Evolutionary conservation across 2,329 filamentous ascomycete species (phyloP).

Genomic region (Penicillium sp.): DNA sequence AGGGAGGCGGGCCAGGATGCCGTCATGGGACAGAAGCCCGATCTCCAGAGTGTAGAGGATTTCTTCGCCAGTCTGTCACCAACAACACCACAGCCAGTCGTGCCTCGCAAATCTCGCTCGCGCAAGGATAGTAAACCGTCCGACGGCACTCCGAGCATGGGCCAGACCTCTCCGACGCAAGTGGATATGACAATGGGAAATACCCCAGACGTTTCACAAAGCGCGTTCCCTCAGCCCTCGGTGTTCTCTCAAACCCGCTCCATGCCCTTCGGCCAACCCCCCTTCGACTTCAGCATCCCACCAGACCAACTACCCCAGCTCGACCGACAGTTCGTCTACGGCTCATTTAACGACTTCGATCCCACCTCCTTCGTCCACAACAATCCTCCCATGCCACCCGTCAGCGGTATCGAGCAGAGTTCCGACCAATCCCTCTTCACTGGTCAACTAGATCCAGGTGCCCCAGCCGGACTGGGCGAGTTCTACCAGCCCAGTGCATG

Average conservation of each 20-base stretch:
- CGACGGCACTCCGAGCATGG: slow-evolving; percentile 21
- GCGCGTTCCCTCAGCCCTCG: slow-evolving; percentile 37
- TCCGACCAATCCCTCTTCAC: slow-evolving; percentile 32
- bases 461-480: slow-evolving; percentile 35
- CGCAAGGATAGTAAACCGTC: slow-evolving; percentile 28
- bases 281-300: slow-evolving; percentile 38
- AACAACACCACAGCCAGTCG: slow-evolving; percentile 47
- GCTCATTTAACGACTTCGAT: slow-evolving; percentile 60
- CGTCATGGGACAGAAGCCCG: slow-evolving; percentile 79
- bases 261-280: slow-evolving; percentile 29
- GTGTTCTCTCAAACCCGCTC: slow-evolving; percentile 30
- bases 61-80: slow-evolving; percentile 81
- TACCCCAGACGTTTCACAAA: slow-evolving; percentile 27
- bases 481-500: slow-evolving; percentile 60
- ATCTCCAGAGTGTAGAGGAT: slow-evolving; percentile 90
- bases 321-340: slow-evolving; percentile 71
- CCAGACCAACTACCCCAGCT: slow-evolving; percentile 58
- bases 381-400: slow-evolving; percentile 26
- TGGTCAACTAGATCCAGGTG: slow-evolving; percentile 33
- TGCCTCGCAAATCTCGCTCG: slow-evolving; percentile 42
- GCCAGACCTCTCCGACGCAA: slow-evolving; percentile 27
- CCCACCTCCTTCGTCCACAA: slow-evolving; percentile 34
- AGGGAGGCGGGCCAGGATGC: slow-evolving; percentile 81
- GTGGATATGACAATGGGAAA: slow-evolving; percentile 30
- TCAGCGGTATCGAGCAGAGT: slow-evolving; percentile 24